Conservation (phyloP, 1,284 basidiomycete genomes). For the Cutaneotrichosporon sp. region DNA sequence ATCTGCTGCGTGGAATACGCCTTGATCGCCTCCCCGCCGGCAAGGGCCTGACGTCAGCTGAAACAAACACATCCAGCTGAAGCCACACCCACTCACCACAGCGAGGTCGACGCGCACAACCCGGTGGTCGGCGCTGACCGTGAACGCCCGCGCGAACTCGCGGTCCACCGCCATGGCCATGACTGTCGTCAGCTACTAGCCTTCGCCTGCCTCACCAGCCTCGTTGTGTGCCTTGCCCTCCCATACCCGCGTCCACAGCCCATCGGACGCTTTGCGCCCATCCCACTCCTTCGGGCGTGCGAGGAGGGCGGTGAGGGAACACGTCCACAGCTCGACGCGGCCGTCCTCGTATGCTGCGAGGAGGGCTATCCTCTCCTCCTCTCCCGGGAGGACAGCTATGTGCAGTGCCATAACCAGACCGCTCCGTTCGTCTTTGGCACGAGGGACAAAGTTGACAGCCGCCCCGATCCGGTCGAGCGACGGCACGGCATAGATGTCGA, state of each 20-base stretch:
- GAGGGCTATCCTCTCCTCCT: slow-evolving; percentile 55
- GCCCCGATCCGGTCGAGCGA: slow-evolving; percentile 68
- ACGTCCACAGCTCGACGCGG: slow-evolving; percentile 64
- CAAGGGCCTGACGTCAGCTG: slow-evolving; percentile 14
- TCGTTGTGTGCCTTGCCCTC: slow-evolving; percentile 69
- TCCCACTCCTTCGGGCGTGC: slow-evolving; percentile 22
- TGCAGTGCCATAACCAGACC: slow-evolving; percentile 80
- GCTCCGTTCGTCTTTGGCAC: not conserved
- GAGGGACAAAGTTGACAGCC: slow-evolving; percentile 53
- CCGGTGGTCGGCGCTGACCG: slow-evolving; percentile 79
- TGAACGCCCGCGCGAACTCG: slow-evolving; percentile 64
- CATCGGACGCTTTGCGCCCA: slow-evolving; percentile 22
- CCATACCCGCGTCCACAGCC: slow-evolving; percentile 72
- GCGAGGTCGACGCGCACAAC: slow-evolving; percentile 62
- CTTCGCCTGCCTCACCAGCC: slow-evolving; percentile 60
- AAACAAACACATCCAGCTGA: not conserved
- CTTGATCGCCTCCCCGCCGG: slow-evolving; percentile 10
- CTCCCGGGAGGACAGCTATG: slow-evolving; percentile 40
- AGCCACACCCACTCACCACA: not conserved
- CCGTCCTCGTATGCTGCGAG: slow-evolving; percentile 80
- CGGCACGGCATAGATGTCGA: slow-evolving; percentile 73
- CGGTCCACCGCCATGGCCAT: slow-evolving; percentile 76
- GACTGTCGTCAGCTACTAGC: slow-evolving; percentile 57
- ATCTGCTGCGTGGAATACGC: slow-evolving; percentile 65
- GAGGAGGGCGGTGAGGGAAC: slow-evolving; percentile 32